Evolutionary conservation across 305 asterid species (phyloP).

Genomic region (Solanum chacoense): DNA sequence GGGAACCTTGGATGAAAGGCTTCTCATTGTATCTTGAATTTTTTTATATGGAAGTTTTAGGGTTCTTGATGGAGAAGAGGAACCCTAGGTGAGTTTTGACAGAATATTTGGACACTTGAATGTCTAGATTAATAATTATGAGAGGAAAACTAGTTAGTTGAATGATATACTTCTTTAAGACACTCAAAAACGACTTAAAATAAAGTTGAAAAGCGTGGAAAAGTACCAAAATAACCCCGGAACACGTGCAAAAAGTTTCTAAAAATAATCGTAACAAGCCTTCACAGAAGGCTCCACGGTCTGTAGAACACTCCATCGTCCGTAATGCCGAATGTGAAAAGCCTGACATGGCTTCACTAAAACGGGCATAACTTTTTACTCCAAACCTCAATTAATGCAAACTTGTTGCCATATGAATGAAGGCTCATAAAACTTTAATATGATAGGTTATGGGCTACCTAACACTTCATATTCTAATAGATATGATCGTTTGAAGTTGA

Average conservation of each 20-base stretch:
- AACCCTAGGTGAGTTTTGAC: neutral
- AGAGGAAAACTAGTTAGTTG: neutral
- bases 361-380: neutral
- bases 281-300: neutral
- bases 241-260: neutral
- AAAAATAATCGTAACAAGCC: no score
- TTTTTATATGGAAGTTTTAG: neutral
- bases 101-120: neutral
- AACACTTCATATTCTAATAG: neutral
- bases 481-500: neutral
- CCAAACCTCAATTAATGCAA: neutral
- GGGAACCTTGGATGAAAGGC: neutral
- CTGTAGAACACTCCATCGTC: neutral
- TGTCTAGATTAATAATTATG: neutral
- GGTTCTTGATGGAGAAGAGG: neutral
- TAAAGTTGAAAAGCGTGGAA: neutral
- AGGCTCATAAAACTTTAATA: neutral
- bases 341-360: neutral
- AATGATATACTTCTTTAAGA: no score
- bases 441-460: neutral
- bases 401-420: neutral
- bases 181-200: neutral
- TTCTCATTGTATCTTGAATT: neutral
- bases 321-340: neutral
- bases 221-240: neutral